These are phyloP conservation scores for Thelephora terrestris DNA, from an alignment of 1,284 basidiomycete genomes.

Conservation along the genomic window DNA sequence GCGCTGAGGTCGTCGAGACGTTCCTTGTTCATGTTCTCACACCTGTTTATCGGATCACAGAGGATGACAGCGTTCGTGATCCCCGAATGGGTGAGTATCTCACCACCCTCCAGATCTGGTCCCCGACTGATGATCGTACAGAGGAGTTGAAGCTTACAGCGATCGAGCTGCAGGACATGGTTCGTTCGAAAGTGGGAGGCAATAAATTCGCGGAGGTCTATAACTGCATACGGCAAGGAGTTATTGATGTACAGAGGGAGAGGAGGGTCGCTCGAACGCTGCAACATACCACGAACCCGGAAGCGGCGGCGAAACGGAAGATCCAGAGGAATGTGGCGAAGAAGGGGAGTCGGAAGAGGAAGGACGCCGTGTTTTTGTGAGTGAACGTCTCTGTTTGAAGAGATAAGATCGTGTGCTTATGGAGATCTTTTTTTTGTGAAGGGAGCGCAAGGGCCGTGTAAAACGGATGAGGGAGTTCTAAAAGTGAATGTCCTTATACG, in stretches of 20 bases:
- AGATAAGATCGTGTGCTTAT: neutral
- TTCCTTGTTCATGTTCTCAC: slow-evolving; percentile 82
- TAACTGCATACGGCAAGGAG: slow-evolving; percentile 68
- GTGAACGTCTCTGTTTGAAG: slow-evolving; percentile 14
- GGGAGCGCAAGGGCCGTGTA: slow-evolving; percentile 18
- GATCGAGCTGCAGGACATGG: slow-evolving; percentile 78
- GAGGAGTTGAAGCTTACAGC: slow-evolving; percentile 81
- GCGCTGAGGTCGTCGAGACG: slow-evolving; percentile 40
- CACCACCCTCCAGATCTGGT: neutral
- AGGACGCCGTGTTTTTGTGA: slow-evolving; percentile 50
- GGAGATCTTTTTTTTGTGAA: slow-evolving; percentile 7
- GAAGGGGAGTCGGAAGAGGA: slow-evolving; percentile 78
- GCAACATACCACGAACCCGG: slow-evolving; percentile 63
- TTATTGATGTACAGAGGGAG: slow-evolving; percentile 60
- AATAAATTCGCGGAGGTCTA: slow-evolving; percentile 75
- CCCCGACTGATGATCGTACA: slow-evolving; percentile 20
- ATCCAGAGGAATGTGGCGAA: slow-evolving; percentile 57
- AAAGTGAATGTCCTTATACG: no score
- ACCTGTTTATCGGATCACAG: slow-evolving; percentile 79
- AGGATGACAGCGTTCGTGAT: slow-evolving; percentile 77
- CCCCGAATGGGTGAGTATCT: slow-evolving; percentile 60
- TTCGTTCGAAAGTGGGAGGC: slow-evolving; percentile 81
- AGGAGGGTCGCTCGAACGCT: slow-evolving; percentile 59
- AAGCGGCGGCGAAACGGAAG: slow-evolving; percentile 69
- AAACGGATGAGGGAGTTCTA: slow-evolving; percentile 16